Base-by-base conservation (phyloP, 495 filamentous ascomycete genomes). In the Pseudotulostoma volvatum region DNA sequence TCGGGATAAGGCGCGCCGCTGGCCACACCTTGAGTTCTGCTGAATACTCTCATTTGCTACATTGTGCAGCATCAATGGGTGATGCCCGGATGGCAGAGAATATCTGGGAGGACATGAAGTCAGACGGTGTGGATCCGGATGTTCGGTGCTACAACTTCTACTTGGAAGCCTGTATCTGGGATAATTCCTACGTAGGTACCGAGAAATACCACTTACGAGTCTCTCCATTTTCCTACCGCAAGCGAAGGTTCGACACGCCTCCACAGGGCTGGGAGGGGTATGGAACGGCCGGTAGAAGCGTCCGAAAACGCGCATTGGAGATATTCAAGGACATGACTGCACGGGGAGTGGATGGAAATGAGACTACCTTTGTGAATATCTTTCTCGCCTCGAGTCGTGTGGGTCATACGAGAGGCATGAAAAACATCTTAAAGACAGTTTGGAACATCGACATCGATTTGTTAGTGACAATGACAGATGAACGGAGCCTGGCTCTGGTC, bases 381-480 rank as follows among this genome's bases (percentile, higher is more conserved):
- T 62, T 82, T 17, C 53, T 71, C 18, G 71, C 71, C 2, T 49
- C 64, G n/a, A 63, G 57, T 5, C 61, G 74, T 7, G 71, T 77
- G 35, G 76, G 73, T 2, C 59, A 74, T 46, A 17, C 64, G 1
- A 14, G 35, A 7, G 61, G 57, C 0, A 53, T 78, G n/a, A 56
- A 56, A 25, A 47, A 56, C 1, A 55, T 74, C 17, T 50, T 83
- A 20, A 53, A 55, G 25, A 58, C 60, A 3, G 60, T 68, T 3
- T 83, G 77, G 76, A 64, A 68, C 19, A 49, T 82, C 16, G 64
- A 81, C 44, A 56, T 76, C 3, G 49, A 66, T 34, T 48, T 50
- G 2, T 34, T 74, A 7, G 21, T 58, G 17, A 28, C 20, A 11
- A 41, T 51, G 31, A 37, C 34, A 9, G 47, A 52, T 40, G 23